A percentile compares a stretch with the other conserved stretches of the same genome.
phyloP scores from a whole-genome alignment of 192 early-diverging fungal species.

The Mortierella alpina region DNA sequence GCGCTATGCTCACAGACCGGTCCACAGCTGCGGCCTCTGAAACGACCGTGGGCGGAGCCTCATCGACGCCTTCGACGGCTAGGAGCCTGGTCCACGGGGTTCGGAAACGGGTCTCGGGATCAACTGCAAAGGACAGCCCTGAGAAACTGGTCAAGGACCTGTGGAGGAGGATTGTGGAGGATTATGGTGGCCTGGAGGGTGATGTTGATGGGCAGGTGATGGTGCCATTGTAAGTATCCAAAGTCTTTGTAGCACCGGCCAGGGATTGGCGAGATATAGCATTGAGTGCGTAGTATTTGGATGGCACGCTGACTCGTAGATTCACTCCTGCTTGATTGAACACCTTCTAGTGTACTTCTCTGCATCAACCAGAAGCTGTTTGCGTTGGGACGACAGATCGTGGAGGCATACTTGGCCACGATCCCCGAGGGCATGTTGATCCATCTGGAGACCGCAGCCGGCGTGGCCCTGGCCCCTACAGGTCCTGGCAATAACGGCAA shows the following conservation, averaged over 20 bases:
- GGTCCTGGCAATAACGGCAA: constrained; percentile 3
- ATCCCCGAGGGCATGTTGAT: constrained; percentile 40
- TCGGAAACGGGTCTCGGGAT: constrained; percentile 30
- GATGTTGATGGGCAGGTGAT: constrained; percentile 57
- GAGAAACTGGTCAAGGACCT: constrained; percentile 46
- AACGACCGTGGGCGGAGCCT: neutral
- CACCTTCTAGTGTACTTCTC: constrained; percentile 16
- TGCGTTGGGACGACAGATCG: constrained; percentile 25
- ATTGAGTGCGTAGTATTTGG: neutral
- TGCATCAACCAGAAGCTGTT: constrained; percentile 44
- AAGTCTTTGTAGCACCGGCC: neutral
- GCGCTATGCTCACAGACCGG: constrained; percentile 52
- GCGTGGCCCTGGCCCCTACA: constrained; percentile 11
- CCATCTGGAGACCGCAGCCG: constrained; percentile 43
- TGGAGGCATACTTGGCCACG: constrained; percentile 32
- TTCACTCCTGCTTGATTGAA: neutral
- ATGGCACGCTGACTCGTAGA: neutral
- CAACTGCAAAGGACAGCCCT: constrained; percentile 20
- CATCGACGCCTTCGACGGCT: neutral
- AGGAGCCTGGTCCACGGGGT: constrained; percentile 6
- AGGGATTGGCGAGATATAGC: neutral
- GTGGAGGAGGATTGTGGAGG: constrained; percentile 46
- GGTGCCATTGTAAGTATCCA: constrained; percentile 48
- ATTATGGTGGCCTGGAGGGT: constrained; percentile 51
- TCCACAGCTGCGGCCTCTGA: constrained; percentile 4